Evolutionary conservation across 1,284 basidiomycete species (phyloP), one percentile per base, ranked within the genome.

Genomic region (Trichosporon coremiiforme): DNA sequence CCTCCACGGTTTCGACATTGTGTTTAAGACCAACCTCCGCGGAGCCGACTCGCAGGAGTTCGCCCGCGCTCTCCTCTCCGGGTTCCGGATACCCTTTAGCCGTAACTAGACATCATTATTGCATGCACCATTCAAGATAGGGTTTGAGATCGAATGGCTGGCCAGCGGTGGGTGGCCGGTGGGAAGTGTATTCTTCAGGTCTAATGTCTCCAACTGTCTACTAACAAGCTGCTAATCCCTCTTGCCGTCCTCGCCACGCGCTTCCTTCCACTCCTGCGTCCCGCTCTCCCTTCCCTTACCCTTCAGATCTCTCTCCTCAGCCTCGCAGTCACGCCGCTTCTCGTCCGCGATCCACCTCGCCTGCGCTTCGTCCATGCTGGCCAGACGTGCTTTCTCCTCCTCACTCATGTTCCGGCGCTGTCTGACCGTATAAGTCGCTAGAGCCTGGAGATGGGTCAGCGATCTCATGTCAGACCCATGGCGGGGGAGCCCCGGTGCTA

Each of bases 1-100:
- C 75, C 81, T 89, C 67, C 90, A 90, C 78, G 95, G 95, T 45
- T 92, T 97, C 88, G 91, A 96, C 80, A 89, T 98, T 64, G 91
- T 94, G 80, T 94, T 95, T 81, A 87, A 94, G 72, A 96, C 95
- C 47, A 94, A 91, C 79, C 90, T 91, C 4, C 86, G 86, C 65
- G 95, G 95, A 0, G 85, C 89, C 35, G 92, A 92, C 41, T 94
- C 94, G 15, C 91, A 95, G 85, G 91, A 94, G 80, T 87, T 88
- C 72, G 93, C 93, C 13, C 88, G 93, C 78, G 89, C 91, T 4
- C 83, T 98, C 71, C 82, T 97, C 67, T 94, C 92, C 36, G 95
- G 92, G 1, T 93, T 95, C 86, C 90, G 94, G 83, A 87, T 97
- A 75, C 94, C 95, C 1, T 95, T 96, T 80, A 45, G 73, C 82